Evolutionary conservation across 176 grass and related monocot species (phyloP).

Genomic region (Aegilops speltoides): DNA sequence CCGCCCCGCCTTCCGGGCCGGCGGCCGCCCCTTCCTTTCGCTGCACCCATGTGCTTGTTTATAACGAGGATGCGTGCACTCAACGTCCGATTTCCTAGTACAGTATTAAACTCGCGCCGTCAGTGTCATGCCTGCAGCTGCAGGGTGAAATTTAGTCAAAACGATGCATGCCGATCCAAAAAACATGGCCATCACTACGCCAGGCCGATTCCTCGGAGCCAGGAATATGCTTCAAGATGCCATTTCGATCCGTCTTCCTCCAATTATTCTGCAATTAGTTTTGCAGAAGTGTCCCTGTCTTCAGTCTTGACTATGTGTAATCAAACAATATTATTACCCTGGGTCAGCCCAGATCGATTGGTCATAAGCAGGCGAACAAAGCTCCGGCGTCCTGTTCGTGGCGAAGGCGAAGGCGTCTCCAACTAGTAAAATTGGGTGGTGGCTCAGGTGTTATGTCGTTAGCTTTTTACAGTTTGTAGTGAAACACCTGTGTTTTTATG

Average conservation of each 20-base stretch:
- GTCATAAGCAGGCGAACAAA: background rate
- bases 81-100: background rate
- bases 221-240: slow-evolving; percentile 7
- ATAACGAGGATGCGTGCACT: background rate
- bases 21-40: background rate
- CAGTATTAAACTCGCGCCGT: background rate
- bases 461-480: background rate
- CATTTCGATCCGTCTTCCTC: background rate
- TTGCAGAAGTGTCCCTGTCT: background rate
- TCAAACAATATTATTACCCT: background rate
- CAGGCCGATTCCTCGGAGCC: background rate
- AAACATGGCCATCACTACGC: background rate
- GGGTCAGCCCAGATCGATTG: background rate
- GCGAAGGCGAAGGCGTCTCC: background rate
- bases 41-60: background rate
- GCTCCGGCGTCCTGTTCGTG: background rate
- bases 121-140: background rate
- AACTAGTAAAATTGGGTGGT: background rate
- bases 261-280: background rate
- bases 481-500: background rate
- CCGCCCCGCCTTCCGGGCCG: background rate
- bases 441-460: background rate
- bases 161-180: background rate
- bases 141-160: background rate
- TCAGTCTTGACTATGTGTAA: background rate